phyloP scores from a whole-genome alignment of 2,329 filamentous ascomycete species.

The Paraphoma sp. region DNA sequence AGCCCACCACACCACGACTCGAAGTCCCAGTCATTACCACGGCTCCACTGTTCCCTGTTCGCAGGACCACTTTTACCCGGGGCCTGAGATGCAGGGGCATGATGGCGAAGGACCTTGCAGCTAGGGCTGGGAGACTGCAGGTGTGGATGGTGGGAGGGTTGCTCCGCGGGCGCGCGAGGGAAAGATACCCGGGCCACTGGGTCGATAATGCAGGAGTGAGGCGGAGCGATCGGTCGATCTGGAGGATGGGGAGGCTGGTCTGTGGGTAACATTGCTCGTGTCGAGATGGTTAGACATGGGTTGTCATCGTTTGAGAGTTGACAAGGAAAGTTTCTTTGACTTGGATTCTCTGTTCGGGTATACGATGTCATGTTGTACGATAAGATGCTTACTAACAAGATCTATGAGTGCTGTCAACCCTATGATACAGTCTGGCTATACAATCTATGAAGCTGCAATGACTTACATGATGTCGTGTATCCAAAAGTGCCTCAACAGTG shows the following conservation, averaged over 20 bases:
- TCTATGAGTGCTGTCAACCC: too few species aligned
- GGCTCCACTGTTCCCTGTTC: too few species aligned
- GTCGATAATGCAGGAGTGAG: conserved; percentile 16
- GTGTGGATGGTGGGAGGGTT: too few species aligned
- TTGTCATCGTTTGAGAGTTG: not conserved
- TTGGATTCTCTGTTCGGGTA: too few species aligned
- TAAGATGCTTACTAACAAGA: too few species aligned
- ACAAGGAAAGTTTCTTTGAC: too few species aligned
- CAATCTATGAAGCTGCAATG: not conserved
- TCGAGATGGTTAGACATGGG: not conserved
- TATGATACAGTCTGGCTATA: too few species aligned
- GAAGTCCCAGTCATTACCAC: too few species aligned
- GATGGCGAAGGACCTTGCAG: not conserved
- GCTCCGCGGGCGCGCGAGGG: conserved; percentile 2
- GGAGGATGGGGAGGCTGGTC: too few species aligned
- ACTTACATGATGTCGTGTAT: not conserved
- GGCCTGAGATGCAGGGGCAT: too few species aligned
- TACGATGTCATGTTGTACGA: too few species aligned
- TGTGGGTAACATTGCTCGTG: not conserved
- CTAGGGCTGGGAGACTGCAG: not conserved
- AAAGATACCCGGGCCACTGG: conserved; percentile 8
- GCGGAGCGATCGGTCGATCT: conserved; percentile 6
- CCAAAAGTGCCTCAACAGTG: not conserved
- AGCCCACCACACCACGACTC: too few species aligned
- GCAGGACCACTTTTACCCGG: not conserved